These are phyloP conservation scores for Termitomyces sp. DNA, from an alignment of 768 basidiomycete species.

Conservation along the genomic window DNA sequence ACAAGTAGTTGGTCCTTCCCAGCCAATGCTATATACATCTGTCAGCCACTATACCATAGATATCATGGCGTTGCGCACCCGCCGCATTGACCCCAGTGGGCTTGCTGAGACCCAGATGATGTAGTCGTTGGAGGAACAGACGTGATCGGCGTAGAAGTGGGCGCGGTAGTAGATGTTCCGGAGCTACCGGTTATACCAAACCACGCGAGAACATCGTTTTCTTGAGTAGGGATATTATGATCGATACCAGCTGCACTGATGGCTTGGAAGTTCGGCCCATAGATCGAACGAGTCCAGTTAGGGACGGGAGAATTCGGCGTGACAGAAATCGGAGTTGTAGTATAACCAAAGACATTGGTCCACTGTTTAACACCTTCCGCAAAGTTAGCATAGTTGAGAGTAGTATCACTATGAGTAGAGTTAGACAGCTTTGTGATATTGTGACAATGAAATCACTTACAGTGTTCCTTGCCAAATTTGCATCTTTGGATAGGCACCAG, in stretches of 20 bases:
- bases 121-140: conserved; percentile 13
- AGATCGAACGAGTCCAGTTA: conserved; percentile 42
- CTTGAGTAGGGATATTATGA: conserved; percentile 48
- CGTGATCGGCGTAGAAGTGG: conserved; percentile 14
- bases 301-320: conserved; percentile 34
- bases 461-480: conserved; percentile 51
- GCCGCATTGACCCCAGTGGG: conserved; percentile 18
- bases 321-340: conserved; percentile 31
- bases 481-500: conserved; percentile 43
- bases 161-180: conserved; percentile 2
- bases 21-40: conserved; percentile 17
- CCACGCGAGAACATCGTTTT: conserved; percentile 38
- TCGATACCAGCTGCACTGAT: conserved; percentile 40
- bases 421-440: background rate
- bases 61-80: conserved; percentile 10
- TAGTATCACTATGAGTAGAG: conserved; percentile 35
- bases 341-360: conserved; percentile 48
- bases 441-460: conserved; percentile 8
- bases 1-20: conserved; percentile 21
- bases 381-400: conserved; percentile 45
- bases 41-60: background rate
- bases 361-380: conserved; percentile 48
- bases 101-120: conserved; percentile 9
- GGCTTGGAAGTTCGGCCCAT: conserved; percentile 45
- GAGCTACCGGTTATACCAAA: conserved; percentile 34